These are phyloP conservation scores for Citeromyces nyonsensis DNA, from an alignment of 805 yeast species.

Conservation along the genomic window DNA sequence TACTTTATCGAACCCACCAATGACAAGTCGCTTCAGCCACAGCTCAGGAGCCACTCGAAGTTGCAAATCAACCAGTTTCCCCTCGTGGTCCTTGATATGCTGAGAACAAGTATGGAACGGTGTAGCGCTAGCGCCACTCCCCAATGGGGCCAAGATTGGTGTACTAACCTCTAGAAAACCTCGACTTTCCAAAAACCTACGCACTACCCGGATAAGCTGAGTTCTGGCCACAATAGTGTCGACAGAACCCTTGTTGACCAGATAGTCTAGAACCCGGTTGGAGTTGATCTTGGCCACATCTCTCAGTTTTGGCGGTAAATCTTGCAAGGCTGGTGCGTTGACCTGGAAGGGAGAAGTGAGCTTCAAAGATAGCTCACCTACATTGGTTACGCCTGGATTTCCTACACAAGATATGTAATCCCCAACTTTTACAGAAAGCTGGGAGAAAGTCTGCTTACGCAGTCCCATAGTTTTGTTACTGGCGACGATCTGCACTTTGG, in stretches of 20 bases:
- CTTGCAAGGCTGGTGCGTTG: conserved; percentile 54
- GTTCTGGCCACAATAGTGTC: conserved; percentile 39
- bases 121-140: conserved; percentile 99
- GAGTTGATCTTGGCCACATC: conserved; percentile 42
- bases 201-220: conserved; percentile 76
- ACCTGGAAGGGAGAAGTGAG: conserved; percentile 30
- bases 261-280: conserved; percentile 61
- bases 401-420: conserved; percentile 62
- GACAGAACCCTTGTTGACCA: conserved; percentile 37
- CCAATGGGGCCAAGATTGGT: conserved; percentile 96
- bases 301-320: conserved; percentile 48
- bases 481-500: conserved; percentile 45
- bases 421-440: conserved; percentile 37
- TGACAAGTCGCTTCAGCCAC: conserved; percentile 90
- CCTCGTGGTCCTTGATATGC: conserved; percentile 67
- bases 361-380: conserved; percentile 67
- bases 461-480: conserved; percentile 30
- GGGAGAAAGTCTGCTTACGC: conserved; percentile 23
- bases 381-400: conserved; percentile 55
- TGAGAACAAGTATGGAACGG: conserved; percentile 61
- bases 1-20: conserved; percentile 96
- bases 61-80: conserved; percentile 87
- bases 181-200: conserved; percentile 75
- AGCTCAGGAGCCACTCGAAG: conserved; percentile 98
- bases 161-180: conserved; percentile 94